Conservation (phyloP, 106 monocot genomes). For the Narthecium ossifragum region DNA sequence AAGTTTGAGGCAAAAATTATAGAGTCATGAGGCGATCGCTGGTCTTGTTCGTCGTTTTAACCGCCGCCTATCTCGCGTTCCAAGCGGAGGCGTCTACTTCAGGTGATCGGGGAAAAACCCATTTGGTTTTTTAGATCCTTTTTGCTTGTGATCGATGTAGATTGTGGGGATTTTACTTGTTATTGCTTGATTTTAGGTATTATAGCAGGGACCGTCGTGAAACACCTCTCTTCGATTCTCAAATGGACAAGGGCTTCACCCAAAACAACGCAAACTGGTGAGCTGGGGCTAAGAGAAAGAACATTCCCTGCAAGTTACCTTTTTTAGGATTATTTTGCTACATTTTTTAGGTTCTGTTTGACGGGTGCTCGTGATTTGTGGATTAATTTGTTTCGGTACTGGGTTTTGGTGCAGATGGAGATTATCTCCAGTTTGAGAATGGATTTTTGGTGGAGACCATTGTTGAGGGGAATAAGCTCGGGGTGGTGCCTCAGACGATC, state of each 20-base stretch:
- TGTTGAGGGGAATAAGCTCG: conserved; percentile 90
- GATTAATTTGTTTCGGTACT: conserved; percentile 7
- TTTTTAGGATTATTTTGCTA: conserved; percentile 2
- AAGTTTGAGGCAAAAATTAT: no score
- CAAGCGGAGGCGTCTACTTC: conserved; percentile 22
- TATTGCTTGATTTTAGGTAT: background rate
- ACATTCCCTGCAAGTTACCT: background rate
- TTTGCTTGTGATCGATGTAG: no score
- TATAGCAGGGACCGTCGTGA: conserved; percentile 39
- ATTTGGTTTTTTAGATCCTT: no score
- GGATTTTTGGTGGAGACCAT: conserved; percentile 96
- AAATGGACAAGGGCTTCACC: conserved; percentile 70
- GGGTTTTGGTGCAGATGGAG: conserved; percentile 37
- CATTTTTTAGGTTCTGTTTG: conserved; percentile 1
- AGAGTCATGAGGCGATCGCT: conserved; percentile 19
- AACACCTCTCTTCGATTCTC: conserved; percentile 61
- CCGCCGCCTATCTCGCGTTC: conserved; percentile 13
- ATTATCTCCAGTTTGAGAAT: conserved; percentile 77
- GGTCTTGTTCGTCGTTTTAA: conserved; percentile 13
- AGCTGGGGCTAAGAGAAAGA: background rate
- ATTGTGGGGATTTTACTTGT: background rate
- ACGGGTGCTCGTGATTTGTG: background rate
- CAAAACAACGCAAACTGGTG: conserved; percentile 47
- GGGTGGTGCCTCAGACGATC: conserved; percentile 69
- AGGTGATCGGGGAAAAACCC: no score